phyloP scores from a whole-genome alignment of 1,284 basidiomycete genomes.

The Puccinia novopanici region DNA sequence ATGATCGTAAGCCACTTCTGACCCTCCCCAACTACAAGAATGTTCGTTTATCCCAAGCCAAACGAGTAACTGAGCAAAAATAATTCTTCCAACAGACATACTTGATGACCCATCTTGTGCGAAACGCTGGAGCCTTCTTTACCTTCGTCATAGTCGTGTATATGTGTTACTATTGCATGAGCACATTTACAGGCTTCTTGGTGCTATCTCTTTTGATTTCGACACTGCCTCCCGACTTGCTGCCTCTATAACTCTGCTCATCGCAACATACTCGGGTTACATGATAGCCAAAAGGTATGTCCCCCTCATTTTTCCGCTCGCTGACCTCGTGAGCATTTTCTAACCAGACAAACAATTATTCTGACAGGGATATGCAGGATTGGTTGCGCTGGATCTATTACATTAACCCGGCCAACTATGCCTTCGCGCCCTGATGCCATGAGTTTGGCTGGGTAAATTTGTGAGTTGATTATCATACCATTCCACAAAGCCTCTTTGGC shows the following conservation, averaged over 20 bases:
- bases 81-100: slow-evolving; percentile 47
- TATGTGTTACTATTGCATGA: slow-evolving; percentile 52
- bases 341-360: background rate
- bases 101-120: slow-evolving; percentile 61
- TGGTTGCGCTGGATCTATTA: slow-evolving; percentile 63
- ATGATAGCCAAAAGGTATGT: slow-evolving; percentile 59
- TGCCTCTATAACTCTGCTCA: slow-evolving; percentile 61
- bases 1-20: slow-evolving; percentile 47
- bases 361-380: slow-evolving; percentile 21
- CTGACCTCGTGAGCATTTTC: background rate
- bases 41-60: background rate
- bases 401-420: slow-evolving; percentile 68
- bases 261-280: slow-evolving; percentile 61
- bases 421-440: slow-evolving; percentile 79
- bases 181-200: slow-evolving; percentile 63
- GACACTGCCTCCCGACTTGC: slow-evolving; percentile 64
- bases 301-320: background rate
- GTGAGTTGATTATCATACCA: slow-evolving; percentile 1
- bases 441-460: slow-evolving; percentile 71
- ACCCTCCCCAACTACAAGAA: background rate
- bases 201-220: slow-evolving; percentile 56
- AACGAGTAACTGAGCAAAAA: too few species aligned
- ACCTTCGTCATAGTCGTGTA: slow-evolving; percentile 59
- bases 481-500: background rate
- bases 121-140: slow-evolving; percentile 63